These are phyloP conservation scores for Lophiostoma macrostomum DNA, from an alignment of 495 filamentous ascomycete species.

Conservation along the genomic window DNA sequence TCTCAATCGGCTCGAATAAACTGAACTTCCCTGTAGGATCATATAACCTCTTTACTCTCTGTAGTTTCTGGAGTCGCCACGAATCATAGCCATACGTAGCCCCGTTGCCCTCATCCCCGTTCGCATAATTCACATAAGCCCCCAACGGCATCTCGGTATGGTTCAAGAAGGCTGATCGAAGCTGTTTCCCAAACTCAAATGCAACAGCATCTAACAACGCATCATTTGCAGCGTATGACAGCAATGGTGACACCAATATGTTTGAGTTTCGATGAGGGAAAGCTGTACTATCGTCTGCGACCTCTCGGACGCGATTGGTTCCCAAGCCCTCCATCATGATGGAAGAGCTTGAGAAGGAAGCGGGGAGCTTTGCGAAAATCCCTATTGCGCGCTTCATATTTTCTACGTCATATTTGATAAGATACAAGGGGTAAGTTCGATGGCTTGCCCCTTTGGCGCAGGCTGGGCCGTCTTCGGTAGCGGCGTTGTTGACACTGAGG, in stretches of 20 bases:
- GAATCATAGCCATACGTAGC: slow-evolving; percentile 49
- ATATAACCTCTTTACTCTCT: slow-evolving; percentile 42
- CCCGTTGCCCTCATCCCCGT: slow-evolving; percentile 43
- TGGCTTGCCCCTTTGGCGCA: neutral
- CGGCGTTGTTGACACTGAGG: neutral
- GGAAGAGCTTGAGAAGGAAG: too few relatives aligned
- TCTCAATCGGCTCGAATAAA: slow-evolving; percentile 6
- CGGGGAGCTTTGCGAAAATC: too few relatives aligned
- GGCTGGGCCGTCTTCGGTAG: neutral
- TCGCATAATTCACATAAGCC: slow-evolving; percentile 52
- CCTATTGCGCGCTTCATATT: too few relatives aligned
- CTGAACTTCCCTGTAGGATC: slow-evolving; percentile 39
- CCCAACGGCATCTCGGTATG: slow-evolving; percentile 9
- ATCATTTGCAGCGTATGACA: neutral
- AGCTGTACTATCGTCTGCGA: too few relatives aligned
- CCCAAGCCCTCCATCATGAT: too few relatives aligned
- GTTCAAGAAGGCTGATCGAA: neutral
- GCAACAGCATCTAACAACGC: neutral
- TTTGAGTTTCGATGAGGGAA: neutral
- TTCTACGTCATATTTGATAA: too few relatives aligned
- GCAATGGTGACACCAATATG: neutral
- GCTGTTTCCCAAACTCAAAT: neutral
- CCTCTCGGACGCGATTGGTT: neutral
- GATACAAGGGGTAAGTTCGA: neutral
- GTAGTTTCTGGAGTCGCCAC: slow-evolving; percentile 46